These are phyloP conservation scores for Podaxis mareebaensis DNA, from an alignment of 768 basidiomycete species.

Conservation along the genomic window DNA sequence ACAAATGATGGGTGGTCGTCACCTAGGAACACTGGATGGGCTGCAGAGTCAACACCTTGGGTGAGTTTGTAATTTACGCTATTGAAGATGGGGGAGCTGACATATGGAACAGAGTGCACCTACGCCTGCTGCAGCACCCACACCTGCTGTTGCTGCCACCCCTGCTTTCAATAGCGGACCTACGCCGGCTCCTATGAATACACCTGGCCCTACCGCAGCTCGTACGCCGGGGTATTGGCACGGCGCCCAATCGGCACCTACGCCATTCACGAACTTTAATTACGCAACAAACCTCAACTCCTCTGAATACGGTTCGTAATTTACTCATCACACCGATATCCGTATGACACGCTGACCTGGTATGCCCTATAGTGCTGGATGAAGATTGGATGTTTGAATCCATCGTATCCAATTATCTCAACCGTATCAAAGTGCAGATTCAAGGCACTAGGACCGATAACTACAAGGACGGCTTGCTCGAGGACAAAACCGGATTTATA, in stretches of 20 bases:
- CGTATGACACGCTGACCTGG: neutral
- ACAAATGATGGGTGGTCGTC: constrained; percentile 14
- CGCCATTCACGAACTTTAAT: constrained; percentile 4
- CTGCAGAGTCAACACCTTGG: constrained; percentile 18
- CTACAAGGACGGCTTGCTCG: constrained; percentile 39
- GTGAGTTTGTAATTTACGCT: constrained; percentile 20
- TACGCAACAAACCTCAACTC: neutral
- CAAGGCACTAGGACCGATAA: constrained; percentile 32
- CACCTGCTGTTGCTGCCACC: constrained; percentile 29
- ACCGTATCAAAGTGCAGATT: constrained; percentile 41
- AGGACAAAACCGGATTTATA: constrained; percentile 31
- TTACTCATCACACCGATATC: neutral
- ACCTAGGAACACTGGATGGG: constrained; percentile 12
- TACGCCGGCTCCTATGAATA: constrained; percentile 37
- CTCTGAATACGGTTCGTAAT: constrained; percentile 19
- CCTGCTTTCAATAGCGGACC: constrained; percentile 34
- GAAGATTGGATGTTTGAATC: constrained; percentile 44
- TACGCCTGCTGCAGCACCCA: constrained; percentile 36
- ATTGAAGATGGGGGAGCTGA: neutral
- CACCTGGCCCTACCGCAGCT: constrained; percentile 24
- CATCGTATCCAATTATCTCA: constrained; percentile 27
- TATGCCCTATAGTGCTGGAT: constrained; percentile 22
- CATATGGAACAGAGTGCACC: constrained; percentile 42
- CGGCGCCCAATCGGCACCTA: constrained; percentile 26
- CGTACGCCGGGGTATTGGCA: constrained; percentile 42